Conservation (phyloP, 805 yeast genomes). For the Ogataea philodendri region DNA sequence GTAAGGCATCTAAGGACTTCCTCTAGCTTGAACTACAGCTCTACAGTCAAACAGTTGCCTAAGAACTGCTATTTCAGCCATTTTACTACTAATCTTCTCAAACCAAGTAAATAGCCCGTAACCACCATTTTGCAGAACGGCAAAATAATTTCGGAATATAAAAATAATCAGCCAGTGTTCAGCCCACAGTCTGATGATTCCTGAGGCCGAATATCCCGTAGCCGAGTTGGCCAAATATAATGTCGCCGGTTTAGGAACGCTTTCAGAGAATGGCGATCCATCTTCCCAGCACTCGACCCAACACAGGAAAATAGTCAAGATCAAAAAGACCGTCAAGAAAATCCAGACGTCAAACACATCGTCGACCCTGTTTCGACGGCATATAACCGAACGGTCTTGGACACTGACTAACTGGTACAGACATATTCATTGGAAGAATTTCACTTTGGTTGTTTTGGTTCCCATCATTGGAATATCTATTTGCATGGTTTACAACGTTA, state of each 20-base stretch:
- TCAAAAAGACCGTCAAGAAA: conserved; percentile 21
- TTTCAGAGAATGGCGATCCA: conserved; percentile 1
- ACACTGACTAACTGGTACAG: conserved; percentile 69
- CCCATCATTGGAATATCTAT: conserved; percentile 42
- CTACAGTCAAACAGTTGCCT: too few species aligned
- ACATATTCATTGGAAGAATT: conserved; percentile 75
- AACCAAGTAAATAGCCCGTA: too few species aligned
- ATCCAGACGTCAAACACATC: conserved; percentile 23
- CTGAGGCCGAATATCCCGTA: conserved; percentile 32
- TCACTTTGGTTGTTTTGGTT: conserved; percentile 50
- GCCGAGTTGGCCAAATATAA: conserved; percentile 29
- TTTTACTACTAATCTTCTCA: too few species aligned
- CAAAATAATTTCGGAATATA: too few species aligned
- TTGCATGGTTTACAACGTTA: conserved; percentile 9
- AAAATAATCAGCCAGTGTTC: neutral
- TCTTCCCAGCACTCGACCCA: conserved; percentile 9
- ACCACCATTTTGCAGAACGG: too few species aligned
- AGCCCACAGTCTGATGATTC: conserved; percentile 18
- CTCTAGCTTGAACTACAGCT: too few species aligned
- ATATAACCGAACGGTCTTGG: conserved; percentile 73
- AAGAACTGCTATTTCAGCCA: neutral
- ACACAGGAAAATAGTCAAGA: conserved; percentile 32
- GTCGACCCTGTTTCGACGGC: conserved; percentile 34
- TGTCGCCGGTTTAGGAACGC: neutral
- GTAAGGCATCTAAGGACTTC: too few species aligned